A percentile compares a stretch with the other conserved stretches of the same genome.
Conservation (phyloP, 2,329 filamentous ascomycete genomes). For the Beauveria sp. region DNA sequence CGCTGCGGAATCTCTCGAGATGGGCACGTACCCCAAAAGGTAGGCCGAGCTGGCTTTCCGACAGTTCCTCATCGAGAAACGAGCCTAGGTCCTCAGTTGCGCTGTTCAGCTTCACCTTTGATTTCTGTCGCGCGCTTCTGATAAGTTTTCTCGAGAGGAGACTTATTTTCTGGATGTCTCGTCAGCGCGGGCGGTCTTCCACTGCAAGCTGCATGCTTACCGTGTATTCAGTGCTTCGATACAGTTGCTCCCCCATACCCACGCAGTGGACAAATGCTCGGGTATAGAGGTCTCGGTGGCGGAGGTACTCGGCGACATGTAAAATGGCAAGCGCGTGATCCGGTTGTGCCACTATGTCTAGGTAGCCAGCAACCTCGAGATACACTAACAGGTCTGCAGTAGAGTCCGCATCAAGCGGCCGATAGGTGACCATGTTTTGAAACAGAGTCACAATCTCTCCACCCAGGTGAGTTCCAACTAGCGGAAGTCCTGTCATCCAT, state of each 20-base stretch:
- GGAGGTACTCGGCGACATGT: constrained; percentile 59
- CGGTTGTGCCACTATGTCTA: constrained; percentile 56
- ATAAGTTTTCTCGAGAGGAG: constrained; percentile 57
- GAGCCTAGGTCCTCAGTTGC: constrained; percentile 51
- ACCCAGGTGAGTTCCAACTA: constrained; percentile 63
- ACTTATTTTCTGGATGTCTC: constrained; percentile 34
- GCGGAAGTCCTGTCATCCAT: constrained; percentile 55
- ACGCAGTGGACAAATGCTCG: constrained; percentile 71
- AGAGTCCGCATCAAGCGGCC: constrained; percentile 47
- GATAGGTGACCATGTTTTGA: constrained; percentile 55
- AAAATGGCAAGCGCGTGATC: constrained; percentile 62
- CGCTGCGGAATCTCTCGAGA: constrained; percentile 63
- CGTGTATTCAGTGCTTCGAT: constrained; percentile 50
- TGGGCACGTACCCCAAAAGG: constrained; percentile 54
- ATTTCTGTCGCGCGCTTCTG: constrained; percentile 52
- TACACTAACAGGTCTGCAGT: constrained; percentile 56
- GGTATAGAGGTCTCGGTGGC: constrained; percentile 57
- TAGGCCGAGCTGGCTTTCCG: constrained; percentile 57
- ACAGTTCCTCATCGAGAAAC: constrained; percentile 66
- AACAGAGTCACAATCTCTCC: constrained; percentile 56
- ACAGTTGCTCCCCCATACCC: constrained; percentile 62
- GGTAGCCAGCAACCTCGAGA: constrained; percentile 61
- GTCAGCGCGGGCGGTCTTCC: background rate
- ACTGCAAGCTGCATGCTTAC: constrained; percentile 30
- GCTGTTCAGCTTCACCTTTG: constrained; percentile 55